phyloP scores from a whole-genome alignment of 495 filamentous ascomycete species.

The Xylaria flabelliformis region DNA sequence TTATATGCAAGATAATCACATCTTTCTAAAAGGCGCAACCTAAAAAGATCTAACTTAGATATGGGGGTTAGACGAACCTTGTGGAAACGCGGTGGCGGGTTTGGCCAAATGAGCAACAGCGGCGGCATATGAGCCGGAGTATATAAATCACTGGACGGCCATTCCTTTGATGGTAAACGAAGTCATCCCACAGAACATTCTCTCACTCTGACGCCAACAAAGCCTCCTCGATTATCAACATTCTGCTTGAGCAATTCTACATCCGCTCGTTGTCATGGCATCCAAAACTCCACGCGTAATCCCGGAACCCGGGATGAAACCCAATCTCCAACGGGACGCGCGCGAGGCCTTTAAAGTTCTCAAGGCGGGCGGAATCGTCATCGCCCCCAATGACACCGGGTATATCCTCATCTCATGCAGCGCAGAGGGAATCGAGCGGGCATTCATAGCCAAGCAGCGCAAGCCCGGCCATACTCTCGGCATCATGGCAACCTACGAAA shows the following conservation, averaged over 20 bases:
- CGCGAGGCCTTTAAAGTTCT: background rate
- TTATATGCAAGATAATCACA: background rate
- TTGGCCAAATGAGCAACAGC: background rate
- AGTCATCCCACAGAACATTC: background rate
- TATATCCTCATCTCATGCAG: conserved; percentile 37
- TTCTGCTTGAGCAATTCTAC: background rate
- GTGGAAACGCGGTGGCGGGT: background rate
- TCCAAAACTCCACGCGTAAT: background rate
- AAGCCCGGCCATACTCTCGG: conserved; percentile 34
- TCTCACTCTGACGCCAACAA: background rate
- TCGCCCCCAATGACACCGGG: conserved; percentile 37
- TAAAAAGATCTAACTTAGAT: background rate
- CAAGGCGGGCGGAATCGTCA: conserved; percentile 19
- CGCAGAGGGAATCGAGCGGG: conserved; percentile 30
- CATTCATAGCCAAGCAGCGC: conserved; percentile 37
- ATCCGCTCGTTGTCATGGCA: background rate
- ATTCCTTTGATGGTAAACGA: background rate
- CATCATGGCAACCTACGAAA: conserved; percentile 35
- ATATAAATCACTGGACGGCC: background rate
- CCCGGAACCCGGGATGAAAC: background rate
- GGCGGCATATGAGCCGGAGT: background rate
- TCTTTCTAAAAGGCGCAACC: background rate
- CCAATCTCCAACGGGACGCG: background rate
- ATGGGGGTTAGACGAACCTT: background rate
- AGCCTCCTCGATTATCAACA: background rate